Conservation (phyloP, 441 rosid genomes). For the Corymbia citriodora region DNA sequence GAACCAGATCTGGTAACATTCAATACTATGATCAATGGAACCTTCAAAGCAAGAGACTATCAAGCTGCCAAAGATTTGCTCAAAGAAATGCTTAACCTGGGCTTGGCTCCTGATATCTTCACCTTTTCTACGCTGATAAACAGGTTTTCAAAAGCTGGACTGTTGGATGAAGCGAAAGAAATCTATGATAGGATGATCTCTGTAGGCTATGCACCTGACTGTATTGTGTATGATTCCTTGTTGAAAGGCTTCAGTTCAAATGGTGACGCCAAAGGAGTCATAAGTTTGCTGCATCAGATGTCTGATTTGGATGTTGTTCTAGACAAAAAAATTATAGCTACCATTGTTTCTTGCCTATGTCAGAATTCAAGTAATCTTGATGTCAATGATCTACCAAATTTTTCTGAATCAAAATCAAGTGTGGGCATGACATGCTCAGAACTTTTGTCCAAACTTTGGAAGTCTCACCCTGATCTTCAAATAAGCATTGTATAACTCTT, state of each 20-base stretch:
- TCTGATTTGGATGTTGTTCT: constrained; percentile 41
- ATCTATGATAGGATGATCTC: constrained; percentile 49
- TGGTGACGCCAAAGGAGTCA: constrained; percentile 41
- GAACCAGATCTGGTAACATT: constrained; percentile 38
- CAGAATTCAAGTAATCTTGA: constrained; percentile 28
- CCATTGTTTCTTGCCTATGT: constrained; percentile 50
- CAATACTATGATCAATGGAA: constrained; percentile 57
- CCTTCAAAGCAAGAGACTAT: constrained; percentile 46
- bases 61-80: constrained; percentile 41
- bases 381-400: constrained; percentile 32
- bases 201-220: constrained; percentile 43
- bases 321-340: constrained; percentile 36
- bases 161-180: constrained; percentile 43
- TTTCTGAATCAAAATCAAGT: constrained; percentile 20
- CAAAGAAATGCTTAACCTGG: constrained; percentile 42
- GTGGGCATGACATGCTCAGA: constrained; percentile 22
- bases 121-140: constrained; percentile 51
- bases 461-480: constrained; percentile 6
- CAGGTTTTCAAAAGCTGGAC: constrained; percentile 51
- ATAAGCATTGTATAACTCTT: constrained; percentile 1
- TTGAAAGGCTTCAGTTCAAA: constrained; percentile 37
- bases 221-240: constrained; percentile 45
- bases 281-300: constrained; percentile 39
- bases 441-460: constrained; percentile 16
- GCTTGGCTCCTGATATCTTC: constrained; percentile 41